Evolutionary conservation across 2,329 filamentous ascomycete species (phyloP).

Genomic region (Aspergillus felis): DNA sequence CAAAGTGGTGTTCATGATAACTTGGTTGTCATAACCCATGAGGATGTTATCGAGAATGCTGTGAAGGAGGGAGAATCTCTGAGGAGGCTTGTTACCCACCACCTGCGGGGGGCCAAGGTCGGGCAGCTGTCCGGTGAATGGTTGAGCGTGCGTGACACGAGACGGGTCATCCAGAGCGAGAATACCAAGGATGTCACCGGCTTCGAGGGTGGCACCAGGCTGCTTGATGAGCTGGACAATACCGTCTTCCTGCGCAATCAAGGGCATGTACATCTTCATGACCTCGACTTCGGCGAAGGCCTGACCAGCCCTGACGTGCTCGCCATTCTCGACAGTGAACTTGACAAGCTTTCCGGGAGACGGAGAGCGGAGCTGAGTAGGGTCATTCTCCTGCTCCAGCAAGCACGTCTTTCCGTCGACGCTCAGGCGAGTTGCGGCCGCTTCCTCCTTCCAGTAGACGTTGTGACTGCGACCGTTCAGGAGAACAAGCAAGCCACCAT

Average conservation of each 20-base stretch:
- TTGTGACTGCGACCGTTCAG: conserved; percentile 93
- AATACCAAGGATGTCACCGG: conserved; percentile 97
- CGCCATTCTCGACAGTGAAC: conserved; percentile 91
- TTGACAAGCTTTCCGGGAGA: conserved; percentile 98
- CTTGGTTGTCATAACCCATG: conserved; percentile 91
- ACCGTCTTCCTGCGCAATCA: conserved; percentile 91
- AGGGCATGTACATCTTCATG: conserved; percentile 99
- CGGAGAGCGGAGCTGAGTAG: conserved; percentile 90
- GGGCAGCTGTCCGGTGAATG: conserved; percentile 87
- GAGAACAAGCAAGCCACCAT: conserved; percentile 88
- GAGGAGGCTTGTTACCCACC: conserved; percentile 84
- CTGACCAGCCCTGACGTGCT: conserved; percentile 88
- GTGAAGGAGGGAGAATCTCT: conserved; percentile 75
- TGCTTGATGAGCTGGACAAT: conserved; percentile 98
- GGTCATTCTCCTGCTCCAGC: conserved; percentile 97
- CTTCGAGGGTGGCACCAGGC: conserved; percentile 93
- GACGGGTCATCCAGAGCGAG: conserved; percentile 91
- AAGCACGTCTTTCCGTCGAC: conserved; percentile 98
- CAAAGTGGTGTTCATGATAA: conserved; percentile 85
- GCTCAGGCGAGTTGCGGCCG: conserved; percentile 88
- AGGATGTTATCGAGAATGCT: conserved; percentile 83
- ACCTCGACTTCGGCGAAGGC: conserved; percentile 96
- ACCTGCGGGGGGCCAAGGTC: conserved; percentile 81
- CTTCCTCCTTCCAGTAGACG: conserved; percentile 99
- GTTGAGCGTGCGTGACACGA: conserved; percentile 92